Conservation (phyloP, 2,329 filamentous ascomycete species). For the Penicillium frequentans region DNA sequence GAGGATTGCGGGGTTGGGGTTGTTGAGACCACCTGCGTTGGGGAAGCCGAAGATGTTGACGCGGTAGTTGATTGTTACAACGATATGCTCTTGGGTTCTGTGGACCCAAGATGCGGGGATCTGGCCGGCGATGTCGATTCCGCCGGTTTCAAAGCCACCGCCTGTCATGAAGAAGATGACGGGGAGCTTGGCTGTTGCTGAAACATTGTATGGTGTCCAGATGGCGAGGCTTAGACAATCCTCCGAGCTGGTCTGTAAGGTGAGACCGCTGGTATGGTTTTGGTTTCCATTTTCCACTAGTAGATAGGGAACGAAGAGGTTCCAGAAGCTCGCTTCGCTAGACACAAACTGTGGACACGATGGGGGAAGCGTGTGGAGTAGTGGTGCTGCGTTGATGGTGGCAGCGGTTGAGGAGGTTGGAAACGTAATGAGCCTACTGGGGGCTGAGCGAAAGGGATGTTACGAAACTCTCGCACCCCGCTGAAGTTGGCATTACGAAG, state of each 20-base stretch:
- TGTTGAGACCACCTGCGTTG: constrained; percentile 23
- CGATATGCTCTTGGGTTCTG: constrained; percentile 42
- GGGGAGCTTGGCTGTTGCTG: constrained; percentile 34
- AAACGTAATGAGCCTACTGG: constrained; percentile 32
- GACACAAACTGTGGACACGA: constrained; percentile 39
- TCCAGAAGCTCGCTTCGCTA: constrained; percentile 28
- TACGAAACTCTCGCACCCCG: constrained; percentile 7
- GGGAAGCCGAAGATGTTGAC: constrained; percentile 28
- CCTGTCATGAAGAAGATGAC: constrained; percentile 52
- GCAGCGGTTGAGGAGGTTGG: constrained; percentile 20
- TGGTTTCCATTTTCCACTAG: constrained; percentile 34
- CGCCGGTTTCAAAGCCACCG: constrained; percentile 48
- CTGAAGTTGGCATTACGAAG: constrained; percentile 2
- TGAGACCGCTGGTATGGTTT: constrained; percentile 13
- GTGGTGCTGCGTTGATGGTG: constrained; percentile 22
- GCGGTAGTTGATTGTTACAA: constrained; percentile 39
- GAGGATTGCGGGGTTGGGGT: constrained; percentile 5
- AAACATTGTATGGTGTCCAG: constrained; percentile 42
- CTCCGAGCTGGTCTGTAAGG: constrained; percentile 28
- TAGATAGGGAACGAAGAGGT: constrained; percentile 29
- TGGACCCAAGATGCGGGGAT: constrained; percentile 46
- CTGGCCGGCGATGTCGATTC: constrained; percentile 48
- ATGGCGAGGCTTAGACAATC: constrained; percentile 51
- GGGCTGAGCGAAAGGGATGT: constrained; percentile 34
- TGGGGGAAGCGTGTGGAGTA: constrained; percentile 28